Base-by-base conservation (phyloP, 2,329 filamentous ascomycete species). In the Ascochyta koolunga region DNA sequence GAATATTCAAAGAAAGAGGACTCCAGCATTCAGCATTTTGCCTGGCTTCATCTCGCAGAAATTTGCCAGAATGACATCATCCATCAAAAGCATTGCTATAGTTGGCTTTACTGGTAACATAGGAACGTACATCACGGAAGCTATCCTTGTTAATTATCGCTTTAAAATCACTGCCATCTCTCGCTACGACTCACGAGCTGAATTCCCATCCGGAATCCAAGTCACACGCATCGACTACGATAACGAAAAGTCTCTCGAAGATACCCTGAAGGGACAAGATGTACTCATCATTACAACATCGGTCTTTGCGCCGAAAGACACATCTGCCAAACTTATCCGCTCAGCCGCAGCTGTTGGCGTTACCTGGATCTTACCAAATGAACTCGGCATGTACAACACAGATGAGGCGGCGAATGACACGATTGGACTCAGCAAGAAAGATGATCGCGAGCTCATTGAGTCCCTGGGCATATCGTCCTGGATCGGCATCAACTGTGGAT, bases 141-240 rank as follows among this genome's bases (percentile, higher is more conserved):
- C 72, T n/a, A 70, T 83, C 4, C 61, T 80, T 32, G 75, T 73
- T 22, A 79, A 79, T 48, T 77, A 77, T 39, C 79, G 82, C 65
- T 62, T 59, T 37, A 77, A 61, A 13, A 68, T 85, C 54, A 84
- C 81, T 1, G 80, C 80, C 54, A 68, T 85, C 35, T 79, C 78
- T 1, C 80, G 82, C 38, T 62, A 21, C 68, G 77, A 75, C 25
- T 80, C 79, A 59, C 76, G 66, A 3, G 70, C 60, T 54, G 73
- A 60, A 0, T 68, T 83, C 3, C 79, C 78, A 7, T 58, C 64
- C 0, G 78, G 71, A 18, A 68, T 81, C 38, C 60, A 64, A 4
- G 65, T 77, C 31, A 75, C 71, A 19, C 67, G 64, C 9, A 75
- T 82, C 52, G 71, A 84, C 72, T 86, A 86, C 67, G 78, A 56